Evolutionary conservation across 75 land plant species (phyloP).

Genomic region (Pinus tabuliformis): DNA sequence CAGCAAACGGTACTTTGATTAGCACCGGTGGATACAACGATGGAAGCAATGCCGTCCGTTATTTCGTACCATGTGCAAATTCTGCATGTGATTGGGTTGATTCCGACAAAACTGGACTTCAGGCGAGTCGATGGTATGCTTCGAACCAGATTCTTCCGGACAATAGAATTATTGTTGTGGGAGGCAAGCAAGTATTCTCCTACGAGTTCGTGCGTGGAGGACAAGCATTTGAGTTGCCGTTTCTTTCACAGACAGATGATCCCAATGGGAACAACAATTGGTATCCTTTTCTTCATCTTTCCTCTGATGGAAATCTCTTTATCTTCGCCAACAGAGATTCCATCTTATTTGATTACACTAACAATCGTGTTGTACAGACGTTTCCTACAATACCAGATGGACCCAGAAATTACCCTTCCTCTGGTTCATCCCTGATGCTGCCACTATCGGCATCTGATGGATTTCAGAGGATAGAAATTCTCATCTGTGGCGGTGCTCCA

Average conservation of each 20-base stretch:
- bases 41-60: constrained; percentile 22
- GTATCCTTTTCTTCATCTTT: constrained; percentile 43
- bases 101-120: constrained; percentile 5
- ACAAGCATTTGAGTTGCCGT: constrained; percentile 18
- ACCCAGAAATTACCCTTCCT: constrained; percentile 37
- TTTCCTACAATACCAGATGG: constrained; percentile 44
- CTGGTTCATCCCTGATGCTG: constrained; percentile 50
- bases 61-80: constrained; percentile 18
- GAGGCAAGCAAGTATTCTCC: constrained; percentile 24
- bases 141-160: constrained; percentile 37
- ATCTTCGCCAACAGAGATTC: constrained; percentile 62
- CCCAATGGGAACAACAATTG: constrained; percentile 20
- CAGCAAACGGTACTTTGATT: constrained; percentile 27
- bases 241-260: constrained; percentile 18
- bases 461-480: constrained; percentile 33
- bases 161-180: constrained; percentile 30
- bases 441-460: constrained; percentile 21
- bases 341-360: constrained; percentile 43
- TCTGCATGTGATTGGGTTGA: constrained; percentile 36
- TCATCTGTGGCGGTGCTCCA: constrained; percentile 47
- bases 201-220: constrained; percentile 42
- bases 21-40: constrained; percentile 45
- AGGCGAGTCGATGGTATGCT: constrained; percentile 37
- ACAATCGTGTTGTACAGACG: constrained; percentile 17
- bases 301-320: constrained; percentile 45